Evolutionary conservation across 768 basidiomycete species (phyloP).

Genomic region (Tubosaeta sp.): DNA sequence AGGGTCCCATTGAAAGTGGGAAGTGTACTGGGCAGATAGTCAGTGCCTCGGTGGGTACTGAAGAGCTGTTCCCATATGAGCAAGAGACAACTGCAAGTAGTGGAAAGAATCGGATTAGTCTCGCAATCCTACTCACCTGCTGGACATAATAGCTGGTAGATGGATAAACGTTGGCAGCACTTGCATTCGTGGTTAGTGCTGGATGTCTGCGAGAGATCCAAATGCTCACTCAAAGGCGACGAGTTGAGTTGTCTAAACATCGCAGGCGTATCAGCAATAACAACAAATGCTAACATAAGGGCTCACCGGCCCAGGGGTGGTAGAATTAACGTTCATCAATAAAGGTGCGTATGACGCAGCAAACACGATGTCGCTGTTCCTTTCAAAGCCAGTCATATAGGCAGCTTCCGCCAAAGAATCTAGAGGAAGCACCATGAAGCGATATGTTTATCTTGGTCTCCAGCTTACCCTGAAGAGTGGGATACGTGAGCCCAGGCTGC

Average conservation of each 20-base stretch:
- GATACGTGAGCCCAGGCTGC: conserved; percentile 45
- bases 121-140: conserved; percentile 38
- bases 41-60: conserved; percentile 54
- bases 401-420: conserved; percentile 54
- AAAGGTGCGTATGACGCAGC: conserved; percentile 57
- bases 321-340: conserved; percentile 41
- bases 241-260: conserved; percentile 43
- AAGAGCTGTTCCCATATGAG: conserved; percentile 43
- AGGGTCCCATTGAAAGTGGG: conserved; percentile 45
- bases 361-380: conserved; percentile 57
- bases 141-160: conserved; percentile 61
- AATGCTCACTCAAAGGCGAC: conserved; percentile 52
- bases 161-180: conserved; percentile 46
- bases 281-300: conserved; percentile 17
- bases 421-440: conserved; percentile 10
- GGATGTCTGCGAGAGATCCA: background rate
- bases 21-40: conserved; percentile 58
- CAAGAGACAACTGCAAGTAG: background rate
- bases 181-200: conserved; percentile 16
- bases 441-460: background rate
- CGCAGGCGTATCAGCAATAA: background rate
- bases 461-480: conserved; percentile 45
- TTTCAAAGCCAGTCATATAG: conserved; percentile 63
- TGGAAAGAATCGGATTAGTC: background rate
- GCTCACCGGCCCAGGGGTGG: conserved; percentile 46